Percentiles rank a stretch among this genome's conserved stretches.
Conservation (phyloP, 495 filamentous ascomycete species). For the Copromyces sp. region DNA sequence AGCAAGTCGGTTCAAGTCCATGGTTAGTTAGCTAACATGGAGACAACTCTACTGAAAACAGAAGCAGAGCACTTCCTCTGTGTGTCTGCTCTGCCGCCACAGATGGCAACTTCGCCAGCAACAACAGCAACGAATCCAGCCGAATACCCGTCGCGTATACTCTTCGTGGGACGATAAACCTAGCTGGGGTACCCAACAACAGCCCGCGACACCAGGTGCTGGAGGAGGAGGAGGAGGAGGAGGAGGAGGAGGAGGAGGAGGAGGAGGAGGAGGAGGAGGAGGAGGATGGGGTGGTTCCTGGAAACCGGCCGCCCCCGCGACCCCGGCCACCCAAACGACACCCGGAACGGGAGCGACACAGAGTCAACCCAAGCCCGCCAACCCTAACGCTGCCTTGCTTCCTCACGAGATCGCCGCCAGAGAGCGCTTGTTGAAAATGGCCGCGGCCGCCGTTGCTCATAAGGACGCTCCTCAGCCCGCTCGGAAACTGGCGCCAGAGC, state of each 20-base stretch:
- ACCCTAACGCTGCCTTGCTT: conserved; percentile 5
- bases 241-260: not conserved
- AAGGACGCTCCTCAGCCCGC: not conserved
- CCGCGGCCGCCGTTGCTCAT: not conserved
- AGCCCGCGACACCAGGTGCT: not conserved
- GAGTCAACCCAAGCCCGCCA: not conserved
- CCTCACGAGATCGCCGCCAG: conserved; percentile 15
- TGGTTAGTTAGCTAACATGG: not conserved
- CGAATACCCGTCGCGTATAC: not conserved
- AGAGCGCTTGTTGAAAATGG: not conserved
- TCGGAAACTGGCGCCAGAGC: not conserved
- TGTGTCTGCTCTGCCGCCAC: conserved; percentile 19
- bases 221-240: not conserved
- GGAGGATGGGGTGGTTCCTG: not conserved
- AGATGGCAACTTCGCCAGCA: conserved; percentile 1
- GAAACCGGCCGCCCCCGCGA: not conserved
- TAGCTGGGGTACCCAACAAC: not conserved
- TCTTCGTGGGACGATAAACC: not conserved
- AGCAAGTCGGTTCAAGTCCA: not conserved
- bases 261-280: too few species aligned
- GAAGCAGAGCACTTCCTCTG: conserved; percentile 17
- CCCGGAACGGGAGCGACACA: not conserved
- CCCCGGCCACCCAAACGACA: not conserved
- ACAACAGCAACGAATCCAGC: not conserved
- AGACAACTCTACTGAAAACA: not conserved